Percentiles rank a stretch among this genome's conserved stretches.
Evolutionary conservation across 768 basidiomycete genomes (phyloP).

Genomic region (Amanita muscaria): DNA sequence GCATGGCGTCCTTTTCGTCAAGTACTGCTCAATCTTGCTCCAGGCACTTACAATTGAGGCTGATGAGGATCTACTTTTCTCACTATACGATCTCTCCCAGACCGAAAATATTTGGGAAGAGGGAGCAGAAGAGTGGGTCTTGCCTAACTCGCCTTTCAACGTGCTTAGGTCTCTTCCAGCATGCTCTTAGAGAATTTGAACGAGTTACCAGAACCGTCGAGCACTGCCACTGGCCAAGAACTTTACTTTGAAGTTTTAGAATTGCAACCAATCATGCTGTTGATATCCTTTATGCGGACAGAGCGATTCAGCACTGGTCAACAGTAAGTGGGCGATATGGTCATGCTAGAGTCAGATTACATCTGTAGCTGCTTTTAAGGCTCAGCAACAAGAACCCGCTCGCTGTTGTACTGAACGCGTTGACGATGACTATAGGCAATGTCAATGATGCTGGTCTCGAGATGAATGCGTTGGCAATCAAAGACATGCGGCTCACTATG

Average conservation of each 20-base stretch:
- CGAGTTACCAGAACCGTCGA: constrained; percentile 62
- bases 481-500: constrained; percentile 84
- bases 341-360: constrained; percentile 6
- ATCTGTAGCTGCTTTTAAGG: constrained; percentile 27
- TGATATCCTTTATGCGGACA: constrained; percentile 95
- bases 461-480: constrained; percentile 88
- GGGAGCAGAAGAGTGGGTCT: constrained; percentile 60
- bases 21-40: constrained; percentile 89
- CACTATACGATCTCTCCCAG: constrained; percentile 85
- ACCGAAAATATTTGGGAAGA: constrained; percentile 90
- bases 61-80: constrained; percentile 95
- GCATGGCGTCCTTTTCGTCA: constrained; percentile 97
- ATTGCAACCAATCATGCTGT: constrained; percentile 86
- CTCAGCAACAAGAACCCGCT: constrained; percentile 81
- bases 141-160: neutral
- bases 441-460: constrained; percentile 93
- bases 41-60: constrained; percentile 92
- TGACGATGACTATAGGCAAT: constrained; percentile 96
- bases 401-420: constrained; percentile 85
- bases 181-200: constrained; percentile 64
- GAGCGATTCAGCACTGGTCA: constrained; percentile 89
- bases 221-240: constrained; percentile 60
- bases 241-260: constrained; percentile 95
- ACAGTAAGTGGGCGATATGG: constrained; percentile 54
- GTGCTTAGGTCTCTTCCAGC: constrained; percentile 20